Percentiles rank a stretch among this genome's conserved stretches.
Evolutionary conservation across 805 yeast species (phyloP).

Genomic region (Pichia manshurica): DNA sequence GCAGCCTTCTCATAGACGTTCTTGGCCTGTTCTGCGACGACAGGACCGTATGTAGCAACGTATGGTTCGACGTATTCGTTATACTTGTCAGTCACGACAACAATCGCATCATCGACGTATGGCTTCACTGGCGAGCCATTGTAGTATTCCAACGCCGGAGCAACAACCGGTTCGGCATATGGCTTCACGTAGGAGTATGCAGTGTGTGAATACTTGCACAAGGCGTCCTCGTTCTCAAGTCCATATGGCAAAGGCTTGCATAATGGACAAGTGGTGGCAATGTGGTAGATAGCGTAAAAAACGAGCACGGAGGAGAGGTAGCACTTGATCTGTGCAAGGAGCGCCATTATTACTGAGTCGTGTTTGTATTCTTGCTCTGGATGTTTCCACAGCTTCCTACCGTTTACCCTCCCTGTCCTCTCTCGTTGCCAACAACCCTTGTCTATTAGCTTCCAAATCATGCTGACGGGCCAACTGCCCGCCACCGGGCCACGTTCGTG

Average conservation of each 20-base stretch:
- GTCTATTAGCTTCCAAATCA: too few species aligned
- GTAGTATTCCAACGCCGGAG: conserved; percentile 14
- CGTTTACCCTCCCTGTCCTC: too few species aligned
- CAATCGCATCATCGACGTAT: conserved; percentile 17
- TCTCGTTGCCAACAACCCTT: too few species aligned
- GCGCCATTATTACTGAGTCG: conserved; percentile 10
- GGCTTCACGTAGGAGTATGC: conserved; percentile 19
- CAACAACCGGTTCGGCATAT: conserved; percentile 18
- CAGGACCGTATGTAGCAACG: conserved; percentile 19
- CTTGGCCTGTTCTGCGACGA: conserved; percentile 9
- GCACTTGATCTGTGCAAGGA: conserved; percentile 15
- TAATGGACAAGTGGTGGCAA: conserved; percentile 24
- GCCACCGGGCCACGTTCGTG: too few species aligned
- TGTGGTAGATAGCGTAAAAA: conserved; percentile 18
- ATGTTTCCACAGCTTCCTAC: not conserved
- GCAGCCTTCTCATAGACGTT: conserved; percentile 1
- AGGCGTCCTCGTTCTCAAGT: conserved; percentile 12
- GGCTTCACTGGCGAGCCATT: conserved; percentile 22
- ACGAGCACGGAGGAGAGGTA: conserved; percentile 15
- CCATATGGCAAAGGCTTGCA: conserved; percentile 13
- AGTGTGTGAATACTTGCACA: conserved; percentile 22
- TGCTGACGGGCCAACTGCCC: too few species aligned
- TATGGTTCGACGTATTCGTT: conserved; percentile 14
- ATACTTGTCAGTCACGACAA: conserved; percentile 9
- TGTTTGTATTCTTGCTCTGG: not conserved